phyloP scores from a whole-genome alignment of 2,329 filamentous ascomycete genomes.

The Chaetomium strumarium region DNA sequence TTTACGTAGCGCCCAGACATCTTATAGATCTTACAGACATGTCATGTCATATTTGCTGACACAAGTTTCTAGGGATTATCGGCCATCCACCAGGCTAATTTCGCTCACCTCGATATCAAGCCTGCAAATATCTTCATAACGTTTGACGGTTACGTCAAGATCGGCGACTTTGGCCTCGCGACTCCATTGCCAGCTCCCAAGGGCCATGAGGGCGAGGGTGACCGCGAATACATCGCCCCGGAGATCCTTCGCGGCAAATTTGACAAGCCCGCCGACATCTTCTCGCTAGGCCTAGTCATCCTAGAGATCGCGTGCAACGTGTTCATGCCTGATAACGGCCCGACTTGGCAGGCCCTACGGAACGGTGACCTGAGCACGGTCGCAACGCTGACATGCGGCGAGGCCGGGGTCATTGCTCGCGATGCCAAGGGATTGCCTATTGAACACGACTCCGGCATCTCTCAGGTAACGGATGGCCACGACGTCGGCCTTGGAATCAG shows the following conservation, averaged over 20 bases:
- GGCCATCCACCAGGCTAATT: conserved; percentile 82
- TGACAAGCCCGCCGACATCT: conserved; percentile 89
- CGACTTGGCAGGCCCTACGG: conserved; percentile 83
- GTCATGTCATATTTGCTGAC: conserved; percentile 13
- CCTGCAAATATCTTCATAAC: conserved; percentile 79
- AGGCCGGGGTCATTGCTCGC: conserved; percentile 61
- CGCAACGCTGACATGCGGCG: conserved; percentile 79
- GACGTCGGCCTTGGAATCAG: conserved; percentile 4
- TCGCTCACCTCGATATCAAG: conserved; percentile 80
- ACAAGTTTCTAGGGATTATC: conserved; percentile 63
- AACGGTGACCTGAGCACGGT: conserved; percentile 86
- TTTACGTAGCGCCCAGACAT: not conserved
- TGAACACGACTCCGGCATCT: conserved; percentile 30
- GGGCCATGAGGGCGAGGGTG: conserved; percentile 83
- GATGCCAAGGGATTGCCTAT: conserved; percentile 69
- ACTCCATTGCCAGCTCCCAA: conserved; percentile 68
- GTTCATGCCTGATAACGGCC: conserved; percentile 85
- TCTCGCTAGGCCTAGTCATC: conserved; percentile 89
- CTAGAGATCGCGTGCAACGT: conserved; percentile 94
- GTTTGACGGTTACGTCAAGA: conserved; percentile 76
- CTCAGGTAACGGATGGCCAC: conserved; percentile 13
- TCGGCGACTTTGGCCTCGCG: conserved; percentile 81
- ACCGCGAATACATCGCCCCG: conserved; percentile 92
- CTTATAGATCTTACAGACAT: no score
- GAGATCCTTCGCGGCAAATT: conserved; percentile 83